phyloP scores from a whole-genome alignment of 768 basidiomycete species.

The Phylloporus arenicola region DNA sequence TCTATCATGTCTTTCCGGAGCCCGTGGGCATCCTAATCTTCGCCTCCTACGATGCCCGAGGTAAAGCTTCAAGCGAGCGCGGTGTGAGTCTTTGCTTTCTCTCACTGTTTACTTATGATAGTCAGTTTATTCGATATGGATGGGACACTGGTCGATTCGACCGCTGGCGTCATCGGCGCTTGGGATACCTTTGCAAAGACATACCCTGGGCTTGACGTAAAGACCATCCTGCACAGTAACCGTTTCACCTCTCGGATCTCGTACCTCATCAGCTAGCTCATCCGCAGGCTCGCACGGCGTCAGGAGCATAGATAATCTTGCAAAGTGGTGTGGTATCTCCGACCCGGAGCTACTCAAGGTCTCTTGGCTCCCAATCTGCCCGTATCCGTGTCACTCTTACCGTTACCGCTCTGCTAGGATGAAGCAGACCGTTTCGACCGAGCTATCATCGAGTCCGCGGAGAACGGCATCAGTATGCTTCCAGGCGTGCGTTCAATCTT shows the following conservation, averaged over 20 bases:
- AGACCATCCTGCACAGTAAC: slow-evolving; percentile 59
- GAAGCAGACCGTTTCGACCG: slow-evolving; percentile 77
- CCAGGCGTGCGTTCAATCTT: slow-evolving; percentile 67
- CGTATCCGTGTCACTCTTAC: slow-evolving; percentile 1
- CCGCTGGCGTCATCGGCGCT: slow-evolving; percentile 73
- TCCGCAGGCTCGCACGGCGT: slow-evolving; percentile 70
- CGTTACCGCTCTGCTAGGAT: slow-evolving; percentile 33
- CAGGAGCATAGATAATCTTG: slow-evolving; percentile 77
- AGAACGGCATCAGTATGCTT: slow-evolving; percentile 58
- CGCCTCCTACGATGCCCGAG: slow-evolving; percentile 26
- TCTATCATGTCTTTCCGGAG: background rate
- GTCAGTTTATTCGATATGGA: slow-evolving; percentile 77
- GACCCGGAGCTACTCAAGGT: slow-evolving; percentile 71
- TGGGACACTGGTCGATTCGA: slow-evolving; percentile 78
- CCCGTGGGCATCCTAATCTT: background rate
- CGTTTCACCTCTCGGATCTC: slow-evolving; percentile 6
- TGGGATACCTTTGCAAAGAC: slow-evolving; percentile 73
- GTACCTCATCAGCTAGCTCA: background rate
- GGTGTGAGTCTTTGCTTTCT: slow-evolving; percentile 27
- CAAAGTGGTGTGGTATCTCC: slow-evolving; percentile 61
- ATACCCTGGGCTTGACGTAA: slow-evolving; percentile 62
- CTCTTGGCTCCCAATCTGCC: slow-evolving; percentile 2
- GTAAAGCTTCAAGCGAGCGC: slow-evolving; percentile 36
- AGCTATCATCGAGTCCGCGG: slow-evolving; percentile 64
- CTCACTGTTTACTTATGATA: background rate